These are phyloP conservation scores for Strobilomyces confusus DNA, from an alignment of 768 basidiomycete species.

Conservation along the genomic window DNA sequence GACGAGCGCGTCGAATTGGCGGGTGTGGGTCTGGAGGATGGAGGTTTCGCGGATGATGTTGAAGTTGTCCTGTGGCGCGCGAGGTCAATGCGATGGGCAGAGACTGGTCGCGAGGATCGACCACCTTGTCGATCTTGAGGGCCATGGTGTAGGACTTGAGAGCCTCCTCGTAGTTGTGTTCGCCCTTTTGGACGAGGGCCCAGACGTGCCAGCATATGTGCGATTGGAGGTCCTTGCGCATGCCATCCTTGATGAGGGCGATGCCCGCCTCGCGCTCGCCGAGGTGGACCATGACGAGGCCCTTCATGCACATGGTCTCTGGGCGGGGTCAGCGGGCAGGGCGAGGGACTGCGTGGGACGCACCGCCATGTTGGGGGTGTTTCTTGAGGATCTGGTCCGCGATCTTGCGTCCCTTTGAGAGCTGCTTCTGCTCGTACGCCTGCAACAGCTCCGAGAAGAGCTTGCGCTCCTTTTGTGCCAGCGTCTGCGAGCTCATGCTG, in stretches of 20 bases:
- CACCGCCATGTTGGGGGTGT: slow-evolving; percentile 93
- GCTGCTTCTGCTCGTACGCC: slow-evolving; percentile 84
- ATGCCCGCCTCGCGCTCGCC: slow-evolving; percentile 78
- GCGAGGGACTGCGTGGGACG: slow-evolving; percentile 15
- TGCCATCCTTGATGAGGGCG: slow-evolving; percentile 80
- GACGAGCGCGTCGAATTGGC: slow-evolving; percentile 72
- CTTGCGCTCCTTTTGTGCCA: slow-evolving; percentile 78
- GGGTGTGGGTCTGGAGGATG: slow-evolving; percentile 82
- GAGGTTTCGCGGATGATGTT: slow-evolving; percentile 92
- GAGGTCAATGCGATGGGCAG: slow-evolving; percentile 1
- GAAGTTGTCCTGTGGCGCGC: slow-evolving; percentile 70
- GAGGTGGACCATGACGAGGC: slow-evolving; percentile 78
- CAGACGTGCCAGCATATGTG: slow-evolving; percentile 99
- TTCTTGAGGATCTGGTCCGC: slow-evolving; percentile 95
- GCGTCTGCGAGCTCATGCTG: slow-evolving; percentile 26
- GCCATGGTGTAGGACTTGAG: slow-evolving; percentile 91
- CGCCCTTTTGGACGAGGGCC: slow-evolving; percentile 89
- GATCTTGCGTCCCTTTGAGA: slow-evolving; percentile 85
- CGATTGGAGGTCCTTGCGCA: slow-evolving; percentile 74
- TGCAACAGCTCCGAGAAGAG: slow-evolving; percentile 86
- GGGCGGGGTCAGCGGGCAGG: slow-evolving; percentile 2
- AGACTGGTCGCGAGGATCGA: slow-evolving; percentile 16
- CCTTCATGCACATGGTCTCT: slow-evolving; percentile 98
- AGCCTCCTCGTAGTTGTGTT: slow-evolving; percentile 94
- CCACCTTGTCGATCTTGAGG: slow-evolving; percentile 82